Evolutionary conservation across 2,329 filamentous ascomycete genomes (phyloP).

Genomic region (Akanthomyces muscarius): DNA sequence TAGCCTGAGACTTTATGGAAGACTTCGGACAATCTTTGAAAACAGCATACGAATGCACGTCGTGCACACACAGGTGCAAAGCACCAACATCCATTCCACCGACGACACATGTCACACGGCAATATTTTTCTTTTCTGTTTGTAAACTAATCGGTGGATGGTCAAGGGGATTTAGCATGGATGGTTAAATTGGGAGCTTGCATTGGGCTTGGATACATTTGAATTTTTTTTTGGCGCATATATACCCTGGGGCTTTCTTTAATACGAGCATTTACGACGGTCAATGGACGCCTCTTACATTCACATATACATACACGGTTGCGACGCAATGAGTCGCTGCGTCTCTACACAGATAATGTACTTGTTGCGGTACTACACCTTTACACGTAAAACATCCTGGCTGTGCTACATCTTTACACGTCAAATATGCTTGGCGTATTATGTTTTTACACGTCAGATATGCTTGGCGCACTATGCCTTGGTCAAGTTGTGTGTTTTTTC

Average conservation of each 20-base stretch:
- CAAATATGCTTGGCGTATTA: too few relatives aligned
- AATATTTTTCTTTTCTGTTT: conserved; percentile 6
- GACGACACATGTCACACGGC: not conserved
- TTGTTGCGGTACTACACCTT: not conserved
- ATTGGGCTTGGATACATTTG: conserved; percentile 6
- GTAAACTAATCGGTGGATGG: not conserved
- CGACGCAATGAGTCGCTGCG: not conserved
- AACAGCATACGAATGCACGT: not conserved
- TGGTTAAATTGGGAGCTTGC: not conserved
- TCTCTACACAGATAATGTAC: not conserved
- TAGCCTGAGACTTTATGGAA: conserved; percentile 31
- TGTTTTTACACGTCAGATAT: too few relatives aligned
- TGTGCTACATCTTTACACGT: too few relatives aligned
- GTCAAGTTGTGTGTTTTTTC: not conserved
- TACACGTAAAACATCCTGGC: too few relatives aligned
- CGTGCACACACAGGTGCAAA: not conserved
- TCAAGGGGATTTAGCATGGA: not conserved
- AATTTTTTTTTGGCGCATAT: conserved; percentile 10
- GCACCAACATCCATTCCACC: not conserved
- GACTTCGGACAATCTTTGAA: conserved; percentile 34
- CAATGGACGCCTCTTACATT: not conserved
- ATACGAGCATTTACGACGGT: not conserved
- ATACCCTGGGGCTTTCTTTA: conserved; percentile 5
- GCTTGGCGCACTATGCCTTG: not conserved
- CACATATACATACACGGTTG: not conserved